Percentiles rank a stretch among this genome's conserved stretches.
phyloP scores from a whole-genome alignment of 1,284 basidiomycete genomes.

The Leccinum huronense region DNA sequence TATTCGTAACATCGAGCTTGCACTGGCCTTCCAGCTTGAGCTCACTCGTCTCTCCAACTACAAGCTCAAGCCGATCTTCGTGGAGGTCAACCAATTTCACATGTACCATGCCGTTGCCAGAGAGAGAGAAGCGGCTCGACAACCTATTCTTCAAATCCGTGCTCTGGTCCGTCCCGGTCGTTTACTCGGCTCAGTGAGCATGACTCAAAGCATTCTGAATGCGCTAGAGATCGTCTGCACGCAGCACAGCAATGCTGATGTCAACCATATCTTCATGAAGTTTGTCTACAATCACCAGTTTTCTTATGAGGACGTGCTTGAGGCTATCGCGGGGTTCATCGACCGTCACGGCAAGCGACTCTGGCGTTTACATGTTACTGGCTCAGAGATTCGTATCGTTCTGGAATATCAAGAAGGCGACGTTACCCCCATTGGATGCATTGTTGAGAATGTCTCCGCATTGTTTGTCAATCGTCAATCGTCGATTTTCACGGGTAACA shows the following conservation, averaged over 20 bases:
- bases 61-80: slow-evolving; percentile 90
- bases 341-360: slow-evolving; percentile 97
- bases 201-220: slow-evolving; percentile 87
- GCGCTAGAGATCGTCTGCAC: slow-evolving; percentile 90
- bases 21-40: slow-evolving; percentile 97
- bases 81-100: slow-evolving; percentile 94
- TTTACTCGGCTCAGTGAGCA: slow-evolving; percentile 87
- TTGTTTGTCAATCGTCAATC: slow-evolving; percentile 56
- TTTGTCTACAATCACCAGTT: slow-evolving; percentile 97
- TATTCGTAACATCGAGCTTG: slow-evolving; percentile 98
- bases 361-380: slow-evolving; percentile 97
- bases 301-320: slow-evolving; percentile 93
- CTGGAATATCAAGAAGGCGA: slow-evolving; percentile 94
- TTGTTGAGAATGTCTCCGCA: slow-evolving; percentile 98
- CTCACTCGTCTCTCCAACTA: slow-evolving; percentile 96
- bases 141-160: slow-evolving; percentile 94
- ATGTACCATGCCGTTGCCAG: slow-evolving; percentile 95
- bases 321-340: slow-evolving; percentile 96
- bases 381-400: slow-evolving; percentile 94
- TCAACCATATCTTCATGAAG: slow-evolving; percentile 97
- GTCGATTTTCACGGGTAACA: slow-evolving; percentile 64
- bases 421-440: slow-evolving; percentile 91
- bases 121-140: slow-evolving; percentile 87
- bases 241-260: slow-evolving; percentile 86
- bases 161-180: slow-evolving; percentile 95